phyloP scores from a whole-genome alignment of 306 rosid species.

The Chamaecrista fasciculata region DNA sequence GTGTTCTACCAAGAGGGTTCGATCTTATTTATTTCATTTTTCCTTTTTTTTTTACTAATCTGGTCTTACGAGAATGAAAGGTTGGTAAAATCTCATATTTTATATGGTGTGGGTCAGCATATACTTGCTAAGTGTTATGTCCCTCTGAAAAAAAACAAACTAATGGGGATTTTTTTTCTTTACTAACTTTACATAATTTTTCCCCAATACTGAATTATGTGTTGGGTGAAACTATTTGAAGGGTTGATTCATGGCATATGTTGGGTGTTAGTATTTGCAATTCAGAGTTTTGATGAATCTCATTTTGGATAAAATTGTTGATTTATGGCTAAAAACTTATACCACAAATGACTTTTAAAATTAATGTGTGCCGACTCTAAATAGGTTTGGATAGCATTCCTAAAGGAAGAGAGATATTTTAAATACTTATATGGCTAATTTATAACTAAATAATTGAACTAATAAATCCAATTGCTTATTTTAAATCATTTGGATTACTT shows the following conservation, averaged over 20 bases:
- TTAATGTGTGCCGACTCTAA: neutral
- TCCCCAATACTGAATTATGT: conserved; percentile 1
- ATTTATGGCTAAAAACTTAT: conserved; percentile 11
- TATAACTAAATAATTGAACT: neutral
- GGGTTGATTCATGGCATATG: conserved; percentile 6
- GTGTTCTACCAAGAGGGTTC: no score
- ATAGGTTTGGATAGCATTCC: neutral
- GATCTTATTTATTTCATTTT: no score
- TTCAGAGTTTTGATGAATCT: conserved; percentile 12
- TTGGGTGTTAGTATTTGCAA: no score
- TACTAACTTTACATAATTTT: neutral
- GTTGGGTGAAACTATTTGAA: neutral
- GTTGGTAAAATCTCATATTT: neutral
- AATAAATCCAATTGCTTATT: conserved; percentile 11
- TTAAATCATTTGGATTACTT: conserved; percentile 14
- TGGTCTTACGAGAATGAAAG: conserved; percentile 8
- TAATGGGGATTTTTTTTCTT: no score
- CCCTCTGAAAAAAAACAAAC: no score
- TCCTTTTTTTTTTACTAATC: conserved; percentile 2
- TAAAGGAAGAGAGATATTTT: neutral
- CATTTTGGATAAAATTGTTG: conserved; percentile 3
- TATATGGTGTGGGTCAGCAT: neutral
- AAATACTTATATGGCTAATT: conserved; percentile 13
- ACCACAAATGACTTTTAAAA: neutral
- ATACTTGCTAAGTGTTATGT: no score